These are phyloP conservation scores for Salix caprea DNA, from an alignment of 345 rosid genomes.

Conservation along the genomic window DNA sequence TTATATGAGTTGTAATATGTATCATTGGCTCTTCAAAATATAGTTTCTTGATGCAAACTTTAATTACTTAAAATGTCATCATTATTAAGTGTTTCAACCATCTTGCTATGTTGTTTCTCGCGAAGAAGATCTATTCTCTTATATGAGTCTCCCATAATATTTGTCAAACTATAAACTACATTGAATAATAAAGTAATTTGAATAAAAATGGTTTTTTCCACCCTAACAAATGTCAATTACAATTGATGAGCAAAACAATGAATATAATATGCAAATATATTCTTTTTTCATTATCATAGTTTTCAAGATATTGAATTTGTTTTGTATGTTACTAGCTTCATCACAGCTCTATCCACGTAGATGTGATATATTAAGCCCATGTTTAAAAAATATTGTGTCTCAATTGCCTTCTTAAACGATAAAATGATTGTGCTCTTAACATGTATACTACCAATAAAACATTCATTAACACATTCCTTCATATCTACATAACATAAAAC, in stretches of 20 bases:
- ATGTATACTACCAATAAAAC: background rate
- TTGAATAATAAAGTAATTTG: background rate
- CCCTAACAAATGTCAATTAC: background rate
- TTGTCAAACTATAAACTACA: background rate
- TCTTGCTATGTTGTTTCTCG: background rate
- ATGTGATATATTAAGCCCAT: background rate
- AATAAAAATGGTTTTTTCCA: background rate
- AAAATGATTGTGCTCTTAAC: rapidly evolving
- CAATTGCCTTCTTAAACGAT: background rate
- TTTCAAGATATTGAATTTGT: too few relatives aligned
- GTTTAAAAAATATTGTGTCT: background rate
- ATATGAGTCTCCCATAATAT: background rate
- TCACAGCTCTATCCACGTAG: background rate
- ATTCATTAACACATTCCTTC: background rate
- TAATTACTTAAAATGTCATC: background rate
- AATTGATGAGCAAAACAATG: too few relatives aligned
- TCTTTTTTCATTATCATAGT: too few relatives aligned
- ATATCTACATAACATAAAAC: background rate
- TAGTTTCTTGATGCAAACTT: background rate
- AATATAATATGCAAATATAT: too few relatives aligned
- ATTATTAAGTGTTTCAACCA: background rate
- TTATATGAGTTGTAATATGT: conserved; percentile 4
- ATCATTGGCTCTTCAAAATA: background rate
- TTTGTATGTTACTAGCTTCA: background rate
- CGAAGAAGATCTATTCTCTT: background rate